Evolutionary conservation across 352 stramenopile genomes (phyloP), one percentile per base, ranked within the genome.

Genomic region (Globisporangium paroecandrum): DNA sequence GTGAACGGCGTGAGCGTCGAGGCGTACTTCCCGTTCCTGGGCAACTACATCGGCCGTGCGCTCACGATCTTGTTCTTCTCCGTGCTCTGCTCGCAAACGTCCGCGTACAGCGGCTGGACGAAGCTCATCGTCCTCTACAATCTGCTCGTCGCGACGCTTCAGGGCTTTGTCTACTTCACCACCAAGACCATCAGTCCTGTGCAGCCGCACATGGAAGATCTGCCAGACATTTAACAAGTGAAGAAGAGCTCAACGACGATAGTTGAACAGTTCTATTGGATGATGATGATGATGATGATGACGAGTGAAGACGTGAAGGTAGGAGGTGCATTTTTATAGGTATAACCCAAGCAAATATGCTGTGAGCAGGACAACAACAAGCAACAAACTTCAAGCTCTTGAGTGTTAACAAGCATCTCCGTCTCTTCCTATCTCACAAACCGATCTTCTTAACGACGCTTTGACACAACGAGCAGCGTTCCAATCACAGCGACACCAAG

Each of bases 1-100:
- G 83, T 95, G 34, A 84, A 92, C 68, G 85, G 85, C 63, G 72
- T 95, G 63, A 93, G 83, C 58, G 76, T 95, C 61, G 87, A 95
- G 71, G 74, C 80, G 69, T 95, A 90, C 70, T 83, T 95, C 54
- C 87, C 87, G n/a, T 95, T 95, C 69, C 69, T 95, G 10, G 84
- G 85, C 69, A 95, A 93, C 70, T 94, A 94, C 71, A 87, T 95
- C 20, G 87, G 87, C n/a, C 87, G 87, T 27, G 85, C 84, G 20
- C 68, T 87, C 27, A 91, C 85, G 57, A 86, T 95, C 59, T 70
- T 91, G 15, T 95, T 90, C 73, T 92, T 95, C 64, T 84, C 85
- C 2, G 85, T 89, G 34, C 72, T 95, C 22, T 90, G 85, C 65
- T 76, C 72, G 24, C 85, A 93, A 69, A 82, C 79, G 62, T 83